phyloP scores from a whole-genome alignment of 1,139 yeast species.

The Trichomonascaceae sp. region DNA sequence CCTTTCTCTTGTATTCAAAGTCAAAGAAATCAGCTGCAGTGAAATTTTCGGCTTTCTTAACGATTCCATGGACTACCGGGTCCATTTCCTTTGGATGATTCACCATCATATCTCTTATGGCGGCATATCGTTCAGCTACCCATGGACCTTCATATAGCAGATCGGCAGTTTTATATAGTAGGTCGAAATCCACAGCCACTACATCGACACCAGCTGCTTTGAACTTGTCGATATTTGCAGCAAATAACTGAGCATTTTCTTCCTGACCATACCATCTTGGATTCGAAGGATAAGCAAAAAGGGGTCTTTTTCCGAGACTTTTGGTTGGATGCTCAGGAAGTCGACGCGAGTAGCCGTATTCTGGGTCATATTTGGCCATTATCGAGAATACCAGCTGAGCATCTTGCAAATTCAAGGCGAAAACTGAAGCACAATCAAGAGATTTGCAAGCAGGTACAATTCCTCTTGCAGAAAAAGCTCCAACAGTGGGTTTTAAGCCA shows the following conservation, averaged over 20 bases:
- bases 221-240: constrained; percentile 54
- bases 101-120: constrained; percentile 66
- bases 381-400: constrained; percentile 71
- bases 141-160: constrained; percentile 97
- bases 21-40: constrained; percentile 80
- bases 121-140: constrained; percentile 93
- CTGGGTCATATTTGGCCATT: constrained; percentile 65
- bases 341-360: constrained; percentile 76
- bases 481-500: constrained; percentile 89
- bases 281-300: constrained; percentile 66
- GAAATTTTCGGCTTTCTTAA: constrained; percentile 68
- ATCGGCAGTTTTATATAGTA: constrained; percentile 74
- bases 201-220: constrained; percentile 51
- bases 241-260: constrained; percentile 66
- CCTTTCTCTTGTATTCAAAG: constrained; percentile 78
- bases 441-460: constrained; percentile 98
- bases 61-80: constrained; percentile 74
- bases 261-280: constrained; percentile 75
- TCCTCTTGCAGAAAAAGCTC: constrained; percentile 76
- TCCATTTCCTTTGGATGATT: constrained; percentile 66
- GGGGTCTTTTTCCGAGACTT: constrained; percentile 53
- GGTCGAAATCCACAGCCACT: constrained; percentile 60
- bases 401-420: constrained; percentile 69
- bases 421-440: constrained; percentile 84
- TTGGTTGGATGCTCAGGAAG: constrained; percentile 62